These are phyloP conservation scores for Xerocomus nothofagi DNA, from an alignment of 1,284 basidiomycete species.

Conservation along the genomic window DNA sequence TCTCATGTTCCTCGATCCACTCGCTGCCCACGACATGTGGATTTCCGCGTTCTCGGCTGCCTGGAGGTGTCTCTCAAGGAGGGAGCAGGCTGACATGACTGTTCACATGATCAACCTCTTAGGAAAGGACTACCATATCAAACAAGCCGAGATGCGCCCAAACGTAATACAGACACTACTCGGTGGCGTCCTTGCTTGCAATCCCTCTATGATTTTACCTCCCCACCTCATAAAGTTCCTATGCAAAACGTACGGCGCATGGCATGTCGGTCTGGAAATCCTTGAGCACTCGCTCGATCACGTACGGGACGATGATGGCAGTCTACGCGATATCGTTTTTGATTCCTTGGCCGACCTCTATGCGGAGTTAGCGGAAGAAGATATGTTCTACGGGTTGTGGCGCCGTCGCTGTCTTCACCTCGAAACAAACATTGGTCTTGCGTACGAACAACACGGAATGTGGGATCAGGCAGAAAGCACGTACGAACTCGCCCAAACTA, in stretches of 20 bases:
- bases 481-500: slow-evolving; percentile 91
- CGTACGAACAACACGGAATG: slow-evolving; percentile 96
- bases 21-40: slow-evolving; percentile 85
- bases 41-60: slow-evolving; percentile 87
- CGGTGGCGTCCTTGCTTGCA: slow-evolving; percentile 81
- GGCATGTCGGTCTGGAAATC: slow-evolving; percentile 91
- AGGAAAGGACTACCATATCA: slow-evolving; percentile 91
- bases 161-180: slow-evolving; percentile 95
- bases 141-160: slow-evolving; percentile 88
- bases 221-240: slow-evolving; percentile 97
- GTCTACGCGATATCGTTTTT: slow-evolving; percentile 81
- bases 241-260: slow-evolving; percentile 94
- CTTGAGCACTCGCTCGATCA: slow-evolving; percentile 78
- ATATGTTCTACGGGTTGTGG: slow-evolving; percentile 98
- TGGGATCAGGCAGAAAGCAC: slow-evolving; percentile 91
- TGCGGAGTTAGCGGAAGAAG: slow-evolving; percentile 94
- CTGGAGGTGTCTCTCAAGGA: slow-evolving; percentile 84
- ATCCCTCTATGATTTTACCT: slow-evolving; percentile 85
- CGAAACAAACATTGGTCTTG: slow-evolving; percentile 92
- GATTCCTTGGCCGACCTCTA: slow-evolving; percentile 96
- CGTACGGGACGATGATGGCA: slow-evolving; percentile 79
- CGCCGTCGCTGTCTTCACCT: slow-evolving; percentile 83
- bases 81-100: slow-evolving; percentile 89
- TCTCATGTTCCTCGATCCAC: slow-evolving; percentile 79
- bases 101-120: slow-evolving; percentile 89